Percentiles rank a stretch among this genome's conserved stretches.
Conservation (phyloP, 2,329 filamentous ascomycete genomes). For the Beauveria sp. region DNA sequence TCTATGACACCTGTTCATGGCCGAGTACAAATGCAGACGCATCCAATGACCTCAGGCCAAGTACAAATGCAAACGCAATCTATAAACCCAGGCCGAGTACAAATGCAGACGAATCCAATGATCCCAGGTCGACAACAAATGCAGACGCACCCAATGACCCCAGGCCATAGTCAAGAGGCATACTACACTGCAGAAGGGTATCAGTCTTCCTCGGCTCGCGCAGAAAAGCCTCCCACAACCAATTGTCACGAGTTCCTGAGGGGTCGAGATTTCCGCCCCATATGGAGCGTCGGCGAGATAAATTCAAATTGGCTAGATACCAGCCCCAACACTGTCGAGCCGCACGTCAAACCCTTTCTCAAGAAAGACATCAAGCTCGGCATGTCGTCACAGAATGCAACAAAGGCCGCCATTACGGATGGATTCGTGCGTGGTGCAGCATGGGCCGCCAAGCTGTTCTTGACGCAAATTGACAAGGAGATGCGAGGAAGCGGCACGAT, state of each 20-base stretch:
- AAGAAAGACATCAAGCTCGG: conserved; percentile 5
- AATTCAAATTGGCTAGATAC: not conserved
- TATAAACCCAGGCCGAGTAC: no score
- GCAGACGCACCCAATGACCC: not conserved
- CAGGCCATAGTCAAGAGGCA: not conserved
- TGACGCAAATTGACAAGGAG: conserved; percentile 1
- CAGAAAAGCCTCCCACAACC: not conserved
- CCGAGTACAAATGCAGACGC: not conserved
- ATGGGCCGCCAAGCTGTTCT: not conserved
- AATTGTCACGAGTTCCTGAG: not conserved
- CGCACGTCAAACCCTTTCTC: not conserved
- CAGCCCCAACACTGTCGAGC: not conserved
- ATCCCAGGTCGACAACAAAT: no score
- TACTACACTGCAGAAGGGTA: conserved; percentile 2
- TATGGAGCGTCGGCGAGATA: not conserved
- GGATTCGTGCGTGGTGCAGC: conserved; percentile 5
- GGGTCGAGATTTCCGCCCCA: not conserved
- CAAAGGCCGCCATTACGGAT: conserved; percentile 1
- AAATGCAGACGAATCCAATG: not conserved
- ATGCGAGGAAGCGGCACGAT: conserved; percentile 3
- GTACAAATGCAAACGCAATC: not conserved
- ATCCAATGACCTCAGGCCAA: no score
- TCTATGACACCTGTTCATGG: not conserved
- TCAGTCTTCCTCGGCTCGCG: not conserved
- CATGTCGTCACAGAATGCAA: conserved; percentile 5